These are phyloP conservation scores for Cladophialophora exuberans DNA, from an alignment of 2,329 filamentous ascomycete species.

Conservation along the genomic window DNA sequence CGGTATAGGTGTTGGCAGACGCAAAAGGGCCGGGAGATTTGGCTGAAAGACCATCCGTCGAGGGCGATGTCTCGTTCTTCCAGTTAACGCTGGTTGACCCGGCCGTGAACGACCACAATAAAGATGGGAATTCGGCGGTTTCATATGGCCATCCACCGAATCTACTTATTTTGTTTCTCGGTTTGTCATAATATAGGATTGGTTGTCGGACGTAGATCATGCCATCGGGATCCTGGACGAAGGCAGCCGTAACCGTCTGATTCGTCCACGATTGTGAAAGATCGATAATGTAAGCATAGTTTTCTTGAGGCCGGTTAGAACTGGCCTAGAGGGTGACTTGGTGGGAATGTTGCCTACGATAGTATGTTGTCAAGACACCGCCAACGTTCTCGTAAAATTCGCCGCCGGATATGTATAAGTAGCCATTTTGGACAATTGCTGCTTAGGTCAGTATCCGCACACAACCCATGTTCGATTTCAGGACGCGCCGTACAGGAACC, in stretches of 20 bases:
- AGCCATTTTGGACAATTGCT: conserved; percentile 16
- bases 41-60: conserved; percentile 10
- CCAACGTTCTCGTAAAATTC: conserved; percentile 12
- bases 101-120: conserved; percentile 19
- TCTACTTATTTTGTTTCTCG: conserved; percentile 15
- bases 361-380: not conserved
- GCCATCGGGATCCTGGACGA: not conserved
- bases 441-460: not conserved
- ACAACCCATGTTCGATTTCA: not conserved
- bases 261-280: conserved; percentile 27
- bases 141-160: conserved; percentile 26
- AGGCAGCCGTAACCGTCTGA: conserved; percentile 7
- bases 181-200: conserved; percentile 20
- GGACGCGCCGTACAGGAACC: not conserved
- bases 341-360: not conserved
- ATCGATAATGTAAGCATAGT: conserved; percentile 19
- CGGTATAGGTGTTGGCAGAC: conserved; percentile 15
- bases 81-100: conserved; percentile 9
- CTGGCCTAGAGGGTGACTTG: not conserved
- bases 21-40: conserved; percentile 16
- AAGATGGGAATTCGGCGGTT: conserved; percentile 3
- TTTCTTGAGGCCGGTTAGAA: conserved; percentile 10
- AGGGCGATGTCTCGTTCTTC: conserved; percentile 10
- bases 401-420: conserved; percentile 23
- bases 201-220: conserved; percentile 18